Evolutionary conservation across 192 early-diverging fungal species (phyloP).

Genomic region (Backusella australiensis): DNA sequence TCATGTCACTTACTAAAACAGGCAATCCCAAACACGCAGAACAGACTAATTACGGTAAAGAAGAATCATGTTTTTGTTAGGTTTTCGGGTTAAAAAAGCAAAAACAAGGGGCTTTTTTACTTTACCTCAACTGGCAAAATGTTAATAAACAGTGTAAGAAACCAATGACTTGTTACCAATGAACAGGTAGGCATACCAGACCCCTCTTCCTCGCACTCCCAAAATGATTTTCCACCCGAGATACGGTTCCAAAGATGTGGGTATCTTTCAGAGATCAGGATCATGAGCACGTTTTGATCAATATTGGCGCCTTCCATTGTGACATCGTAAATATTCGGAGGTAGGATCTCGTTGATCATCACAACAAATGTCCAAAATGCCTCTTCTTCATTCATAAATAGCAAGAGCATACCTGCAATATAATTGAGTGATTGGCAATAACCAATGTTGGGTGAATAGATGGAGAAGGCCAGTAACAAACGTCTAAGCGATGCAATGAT

Average conservation of each 20-base stretch:
- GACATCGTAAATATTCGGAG: slow-evolving; percentile 70
- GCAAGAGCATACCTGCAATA: slow-evolving; percentile 68
- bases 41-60: slow-evolving; percentile 42
- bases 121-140: slow-evolving; percentile 68
- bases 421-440: slow-evolving; percentile 87
- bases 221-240: slow-evolving; percentile 38
- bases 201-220: slow-evolving; percentile 49
- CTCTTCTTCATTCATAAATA: slow-evolving; percentile 66
- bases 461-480: slow-evolving; percentile 67
- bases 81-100: background rate
- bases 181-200: slow-evolving; percentile 56
- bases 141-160: slow-evolving; percentile 74
- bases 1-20: slow-evolving; percentile 56
- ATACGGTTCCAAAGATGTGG: slow-evolving; percentile 45
- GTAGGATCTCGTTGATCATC: slow-evolving; percentile 69
- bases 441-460: slow-evolving; percentile 72
- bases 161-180: slow-evolving; percentile 80
- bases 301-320: slow-evolving; percentile 73
- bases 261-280: slow-evolving; percentile 48
- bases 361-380: slow-evolving; percentile 78
- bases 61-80: background rate
- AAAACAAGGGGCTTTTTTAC: background rate
- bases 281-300: slow-evolving; percentile 63
- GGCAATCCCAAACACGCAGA: slow-evolving; percentile 80
- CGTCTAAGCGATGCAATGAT: slow-evolving; percentile 59